Conservation (phyloP, 148 eudicot species). For the Fagopyrum tataricum region DNA sequence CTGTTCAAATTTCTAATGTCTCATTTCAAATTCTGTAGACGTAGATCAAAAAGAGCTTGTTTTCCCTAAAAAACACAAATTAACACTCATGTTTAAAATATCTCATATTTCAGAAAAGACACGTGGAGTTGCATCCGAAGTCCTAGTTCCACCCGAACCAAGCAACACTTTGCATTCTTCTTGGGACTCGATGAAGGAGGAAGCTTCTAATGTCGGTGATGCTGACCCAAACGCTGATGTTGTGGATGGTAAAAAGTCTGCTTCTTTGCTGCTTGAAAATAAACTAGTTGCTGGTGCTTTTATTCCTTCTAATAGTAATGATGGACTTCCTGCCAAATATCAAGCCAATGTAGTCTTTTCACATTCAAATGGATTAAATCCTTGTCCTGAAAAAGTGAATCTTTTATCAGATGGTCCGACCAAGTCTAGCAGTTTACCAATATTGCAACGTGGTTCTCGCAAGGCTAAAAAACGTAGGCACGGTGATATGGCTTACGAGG, state of each 20-base stretch:
- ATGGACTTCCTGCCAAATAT: constrained; percentile 26
- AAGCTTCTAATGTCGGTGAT: constrained; percentile 24
- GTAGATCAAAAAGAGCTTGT: constrained; percentile 10
- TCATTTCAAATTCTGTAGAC: not conserved
- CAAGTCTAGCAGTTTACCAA: constrained; percentile 27
- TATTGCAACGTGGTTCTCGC: constrained; percentile 52
- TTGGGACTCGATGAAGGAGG: constrained; percentile 20
- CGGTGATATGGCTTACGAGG: constrained; percentile 95
- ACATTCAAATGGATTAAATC: constrained; percentile 26
- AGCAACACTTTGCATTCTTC: constrained; percentile 7
- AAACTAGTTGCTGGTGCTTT: constrained; percentile 22
- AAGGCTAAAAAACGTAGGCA: constrained; percentile 72
- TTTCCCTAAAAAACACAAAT: not conserved
- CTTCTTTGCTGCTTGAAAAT: constrained; percentile 17
- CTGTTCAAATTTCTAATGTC: constrained; percentile 1
- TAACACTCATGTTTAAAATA: constrained; percentile 8
- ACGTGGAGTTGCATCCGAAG: constrained; percentile 2
- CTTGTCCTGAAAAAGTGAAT: constrained; percentile 30
- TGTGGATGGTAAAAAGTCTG: constrained; percentile 17
- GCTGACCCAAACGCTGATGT: constrained; percentile 15
- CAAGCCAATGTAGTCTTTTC: constrained; percentile 37
- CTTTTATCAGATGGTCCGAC: constrained; percentile 22
- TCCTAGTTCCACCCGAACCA: not conserved
- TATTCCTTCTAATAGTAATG: constrained; percentile 18
- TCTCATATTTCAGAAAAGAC: constrained; percentile 1